Base-by-base conservation (phyloP, 352 stramenopile genomes). In the Phytophthora podocarpi region DNA sequence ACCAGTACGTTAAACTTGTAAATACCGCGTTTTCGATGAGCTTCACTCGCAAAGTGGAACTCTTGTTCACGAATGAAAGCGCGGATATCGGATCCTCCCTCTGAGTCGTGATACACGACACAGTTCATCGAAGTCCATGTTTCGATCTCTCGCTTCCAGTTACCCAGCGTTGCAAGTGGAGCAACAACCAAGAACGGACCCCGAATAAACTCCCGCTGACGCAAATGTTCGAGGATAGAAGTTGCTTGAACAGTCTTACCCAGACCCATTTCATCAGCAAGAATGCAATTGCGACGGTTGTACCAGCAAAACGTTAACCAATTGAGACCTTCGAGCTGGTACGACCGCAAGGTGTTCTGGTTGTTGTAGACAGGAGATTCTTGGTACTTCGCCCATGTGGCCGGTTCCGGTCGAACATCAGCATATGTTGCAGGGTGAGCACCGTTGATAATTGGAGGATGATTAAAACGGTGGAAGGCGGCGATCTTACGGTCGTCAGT, bases 111-210 rank as follows among this genome's bases (percentile, higher is more conserved):
- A 59, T 99, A 99, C 4, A 99, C 90, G 35, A 99, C 90, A 42
- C 96, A 98, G 68, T 99, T 99, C 69, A 99, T 95, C 48, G 94
- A 85, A n/a, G 97, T 99, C 98, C 98, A 99, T 21, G 81, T 91
- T 54, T 98, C 87, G 57, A 99, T 99, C 72, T 99, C 98, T 36
- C 97, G 88, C 63, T 99, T 95, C 98, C 98, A 99, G 72, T 99
- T 98, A 16, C 92, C 86, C 23, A 99, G 83, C 2, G 98, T 99
- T 8, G 94, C 98, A 13, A 99, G 84, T 10, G 98, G 98, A 4
- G 96, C 98, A 34, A 99, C 92, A 31, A 99, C 92, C 3, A 99
- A 82, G 67, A 99, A 99, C n/a, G 98, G 98, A 8, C 96, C 95
- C 6, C 86, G 84, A 48, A 93, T 98, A 57, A 98, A 84, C 32